Conservation (phyloP, 2,329 filamentous ascomycete genomes). For the Trichoderma oligosporum region DNA sequence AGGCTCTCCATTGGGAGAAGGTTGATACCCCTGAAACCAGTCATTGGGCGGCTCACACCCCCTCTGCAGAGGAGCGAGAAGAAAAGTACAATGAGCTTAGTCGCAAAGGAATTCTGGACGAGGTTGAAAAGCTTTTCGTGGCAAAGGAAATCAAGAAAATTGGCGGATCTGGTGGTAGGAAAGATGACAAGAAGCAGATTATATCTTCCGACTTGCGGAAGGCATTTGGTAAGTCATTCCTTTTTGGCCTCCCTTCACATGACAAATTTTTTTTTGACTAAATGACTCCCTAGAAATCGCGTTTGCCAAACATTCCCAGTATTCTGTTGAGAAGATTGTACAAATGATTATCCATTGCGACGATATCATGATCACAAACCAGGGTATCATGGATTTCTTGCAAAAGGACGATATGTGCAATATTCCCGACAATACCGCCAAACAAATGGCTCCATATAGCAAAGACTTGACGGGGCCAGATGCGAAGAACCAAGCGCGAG, state of each 20-base stretch:
- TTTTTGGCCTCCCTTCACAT: too few relatives aligned
- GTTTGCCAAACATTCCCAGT: constrained; percentile 86
- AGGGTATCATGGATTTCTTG: constrained; percentile 93
- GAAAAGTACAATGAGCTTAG: constrained; percentile 94
- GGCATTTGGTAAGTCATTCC: constrained; percentile 59
- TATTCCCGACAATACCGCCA: constrained; percentile 83
- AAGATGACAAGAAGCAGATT: constrained; percentile 95
- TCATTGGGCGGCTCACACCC: constrained; percentile 84
- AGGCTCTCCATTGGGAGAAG: constrained; percentile 99
- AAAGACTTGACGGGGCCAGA: constrained; percentile 94
- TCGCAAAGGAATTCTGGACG: constrained; percentile 90
- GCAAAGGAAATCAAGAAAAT: constrained; percentile 93
- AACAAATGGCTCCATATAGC: constrained; percentile 90
- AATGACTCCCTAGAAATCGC: constrained; percentile 65
- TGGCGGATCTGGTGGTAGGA: constrained; percentile 66
- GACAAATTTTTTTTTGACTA: too few relatives aligned
- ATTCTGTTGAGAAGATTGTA: constrained; percentile 77
- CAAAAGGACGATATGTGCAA: constrained; percentile 90
- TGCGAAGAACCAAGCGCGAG: constrained; percentile 70
- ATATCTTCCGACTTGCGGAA: constrained; percentile 88
- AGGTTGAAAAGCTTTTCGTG: constrained; percentile 96
- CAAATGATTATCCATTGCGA: constrained; percentile 97
- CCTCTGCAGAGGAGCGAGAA: constrained; percentile 84
- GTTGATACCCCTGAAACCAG: constrained; percentile 88
- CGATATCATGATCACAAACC: constrained; percentile 78